Percentiles rank a stretch among this genome's conserved stretches.
phyloP scores from a whole-genome alignment of 495 filamentous ascomycete genomes.

The Monascus purpureus region DNA sequence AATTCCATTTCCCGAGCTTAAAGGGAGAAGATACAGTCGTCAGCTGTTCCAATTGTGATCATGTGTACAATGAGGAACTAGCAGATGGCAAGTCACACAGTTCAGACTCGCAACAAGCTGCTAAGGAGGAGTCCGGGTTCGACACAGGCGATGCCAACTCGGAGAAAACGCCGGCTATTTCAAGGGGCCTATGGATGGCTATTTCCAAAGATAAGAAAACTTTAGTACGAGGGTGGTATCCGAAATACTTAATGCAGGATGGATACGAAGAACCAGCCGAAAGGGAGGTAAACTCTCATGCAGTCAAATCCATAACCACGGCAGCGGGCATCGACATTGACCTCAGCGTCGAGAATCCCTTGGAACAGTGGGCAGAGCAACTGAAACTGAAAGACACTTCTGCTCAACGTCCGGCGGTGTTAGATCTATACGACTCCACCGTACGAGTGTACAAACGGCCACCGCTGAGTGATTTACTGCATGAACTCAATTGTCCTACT shows the following conservation, averaged over 20 bases:
- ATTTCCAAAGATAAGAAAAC: slow-evolving; percentile 54
- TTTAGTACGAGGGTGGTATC: slow-evolving; percentile 55
- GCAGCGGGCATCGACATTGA: slow-evolving; percentile 54
- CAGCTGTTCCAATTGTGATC: slow-evolving; percentile 57
- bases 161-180: slow-evolving; percentile 18
- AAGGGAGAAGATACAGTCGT: slow-evolving; percentile 80
- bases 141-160: slow-evolving; percentile 14
- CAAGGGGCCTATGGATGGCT: slow-evolving; percentile 45
- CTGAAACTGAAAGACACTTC: slow-evolving; percentile 17
- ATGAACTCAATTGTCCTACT: slow-evolving; percentile 14
- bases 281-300: slow-evolving; percentile 54
- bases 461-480: slow-evolving; percentile 25
- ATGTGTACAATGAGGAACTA: slow-evolving; percentile 77
- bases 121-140: slow-evolving; percentile 11
- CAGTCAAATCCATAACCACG: slow-evolving; percentile 47
- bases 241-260: slow-evolving; percentile 26
- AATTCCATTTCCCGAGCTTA: slow-evolving; percentile 73
- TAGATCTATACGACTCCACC: slow-evolving; percentile 33
- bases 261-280: slow-evolving; percentile 17
- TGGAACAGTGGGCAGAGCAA: slow-evolving; percentile 39
- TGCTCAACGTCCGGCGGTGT: slow-evolving; percentile 14
- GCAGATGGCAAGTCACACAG: slow-evolving; percentile 31
- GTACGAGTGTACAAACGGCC: slow-evolving; percentile 31
- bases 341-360: slow-evolving; percentile 48
- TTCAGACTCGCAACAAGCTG: slow-evolving; percentile 3